These are phyloP conservation scores for Cicer chorassanicum DNA, from an alignment of 306 rosid genomes.

Conservation along the genomic window DNA sequence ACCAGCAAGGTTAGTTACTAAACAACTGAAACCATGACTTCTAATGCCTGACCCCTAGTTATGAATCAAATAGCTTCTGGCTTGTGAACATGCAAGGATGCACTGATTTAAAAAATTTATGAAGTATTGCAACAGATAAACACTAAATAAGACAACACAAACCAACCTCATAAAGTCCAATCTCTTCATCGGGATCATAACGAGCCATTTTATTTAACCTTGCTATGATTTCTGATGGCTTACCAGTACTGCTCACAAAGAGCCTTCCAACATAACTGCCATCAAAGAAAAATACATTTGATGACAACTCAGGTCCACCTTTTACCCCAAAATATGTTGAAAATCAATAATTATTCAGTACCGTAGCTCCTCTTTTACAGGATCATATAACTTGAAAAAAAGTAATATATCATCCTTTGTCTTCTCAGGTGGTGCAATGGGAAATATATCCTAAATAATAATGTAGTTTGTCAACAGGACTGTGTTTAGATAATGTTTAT, in stretches of 20 bases:
- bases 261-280: conserved; percentile 81
- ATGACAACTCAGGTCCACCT: conserved; percentile 41
- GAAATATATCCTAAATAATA: conserved; percentile 60
- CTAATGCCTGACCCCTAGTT: conserved; percentile 11
- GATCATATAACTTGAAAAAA: conserved; percentile 86
- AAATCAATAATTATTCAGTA: conserved; percentile 48
- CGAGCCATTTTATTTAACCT: conserved; percentile 90
- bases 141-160: conserved; percentile 9
- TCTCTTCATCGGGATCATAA: conserved; percentile 82
- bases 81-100: conserved; percentile 31
- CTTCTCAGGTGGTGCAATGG: conserved; percentile 74
- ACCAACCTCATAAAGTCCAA: conserved; percentile 90
- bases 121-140: conserved; percentile 10
- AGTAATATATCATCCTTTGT: conserved; percentile 82
- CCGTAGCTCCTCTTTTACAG: conserved; percentile 85
- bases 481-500: conserved; percentile 14
- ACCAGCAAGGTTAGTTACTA: conserved; percentile 13
- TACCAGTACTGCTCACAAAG: conserved; percentile 78
- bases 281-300: conserved; percentile 38
- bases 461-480: conserved; percentile 40
- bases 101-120: conserved; percentile 4
- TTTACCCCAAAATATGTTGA: conserved; percentile 17
- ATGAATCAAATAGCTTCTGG: conserved; percentile 29
- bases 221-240: conserved; percentile 72
- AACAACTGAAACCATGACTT: conserved; percentile 19